Conservation (phyloP, 257 asterid genomes). For the Solanum dulcamara region DNA sequence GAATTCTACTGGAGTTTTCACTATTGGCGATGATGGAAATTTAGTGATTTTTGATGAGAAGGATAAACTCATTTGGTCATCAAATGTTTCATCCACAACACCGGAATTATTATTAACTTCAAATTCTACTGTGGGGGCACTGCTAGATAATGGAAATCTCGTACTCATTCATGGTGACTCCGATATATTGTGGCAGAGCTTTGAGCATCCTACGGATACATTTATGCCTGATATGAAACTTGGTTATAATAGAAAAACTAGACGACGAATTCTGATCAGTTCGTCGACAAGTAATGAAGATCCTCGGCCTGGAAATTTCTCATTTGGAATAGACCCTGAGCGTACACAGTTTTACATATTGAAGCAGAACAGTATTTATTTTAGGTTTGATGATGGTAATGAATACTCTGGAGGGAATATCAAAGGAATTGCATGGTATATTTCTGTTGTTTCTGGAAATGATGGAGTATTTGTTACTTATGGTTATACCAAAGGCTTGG, state of each 20-base stretch:
- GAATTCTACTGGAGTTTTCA: background rate
- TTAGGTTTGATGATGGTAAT: background rate
- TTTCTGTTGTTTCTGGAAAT: background rate
- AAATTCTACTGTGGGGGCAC: background rate
- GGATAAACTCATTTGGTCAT: background rate
- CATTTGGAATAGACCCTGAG: background rate
- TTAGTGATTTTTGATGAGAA: background rate
- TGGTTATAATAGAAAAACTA: background rate
- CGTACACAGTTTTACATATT: background rate
- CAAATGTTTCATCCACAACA: background rate
- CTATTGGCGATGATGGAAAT: background rate
- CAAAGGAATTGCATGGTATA: background rate
- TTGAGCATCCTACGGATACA: background rate
- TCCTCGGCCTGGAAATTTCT: background rate
- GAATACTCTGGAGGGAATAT: background rate
- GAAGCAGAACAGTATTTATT: background rate
- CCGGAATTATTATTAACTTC: background rate
- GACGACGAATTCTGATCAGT: background rate
- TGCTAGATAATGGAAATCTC: background rate
- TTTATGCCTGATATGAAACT: background rate
- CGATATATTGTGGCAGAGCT: background rate
- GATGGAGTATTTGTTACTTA: background rate
- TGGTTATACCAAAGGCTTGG: background rate
- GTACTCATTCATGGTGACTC: background rate
- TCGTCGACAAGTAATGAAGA: background rate